These are phyloP conservation scores for Moricandia moricandioides DNA, from an alignment of 345 rosid species.

Conservation along the genomic window DNA sequence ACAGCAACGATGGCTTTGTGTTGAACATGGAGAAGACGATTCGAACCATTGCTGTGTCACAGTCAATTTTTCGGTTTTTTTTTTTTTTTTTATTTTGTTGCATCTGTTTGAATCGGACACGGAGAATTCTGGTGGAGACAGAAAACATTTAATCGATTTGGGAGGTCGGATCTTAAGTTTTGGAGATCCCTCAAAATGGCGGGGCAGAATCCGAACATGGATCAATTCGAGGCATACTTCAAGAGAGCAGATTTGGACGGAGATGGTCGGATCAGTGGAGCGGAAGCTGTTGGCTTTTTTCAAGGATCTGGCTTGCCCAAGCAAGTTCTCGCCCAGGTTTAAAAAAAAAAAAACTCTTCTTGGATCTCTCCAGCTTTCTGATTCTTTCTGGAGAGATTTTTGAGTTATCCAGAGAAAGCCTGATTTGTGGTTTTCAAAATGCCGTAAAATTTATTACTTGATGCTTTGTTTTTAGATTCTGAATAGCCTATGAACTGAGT, in stretches of 20 bases:
- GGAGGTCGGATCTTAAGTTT: conserved; percentile 12
- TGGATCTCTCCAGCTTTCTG: conserved; percentile 28
- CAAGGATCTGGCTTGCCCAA: conserved; percentile 87
- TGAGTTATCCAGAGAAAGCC: conserved; percentile 6
- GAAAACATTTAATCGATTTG: conserved; percentile 19
- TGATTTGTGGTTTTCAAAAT: conserved; percentile 19
- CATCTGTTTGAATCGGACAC: conserved; percentile 27
- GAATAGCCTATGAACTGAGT: background rate
- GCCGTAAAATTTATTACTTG: background rate
- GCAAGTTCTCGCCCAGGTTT: conserved; percentile 85
- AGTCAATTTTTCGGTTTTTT: background rate
- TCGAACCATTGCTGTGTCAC: conserved; percentile 9
- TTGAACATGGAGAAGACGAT: background rate
- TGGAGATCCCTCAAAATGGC: conserved; percentile 38
- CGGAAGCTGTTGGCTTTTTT: conserved; percentile 86
- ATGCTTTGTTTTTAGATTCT: background rate
- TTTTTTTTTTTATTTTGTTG: background rate
- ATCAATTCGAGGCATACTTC: conserved; percentile 81
- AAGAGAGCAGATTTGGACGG: conserved; percentile 94
- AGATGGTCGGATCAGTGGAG: conserved; percentile 88
- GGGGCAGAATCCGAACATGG: conserved; percentile 52
- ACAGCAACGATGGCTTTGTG: background rate
- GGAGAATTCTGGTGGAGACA: conserved; percentile 25
- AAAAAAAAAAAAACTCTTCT: background rate
- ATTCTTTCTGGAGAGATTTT: conserved; percentile 39